Percentiles rank a stretch among this genome's conserved stretches.
Evolutionary conservation across 441 rosid genomes (phyloP).

Genomic region (Theobroma grandiflorum): DNA sequence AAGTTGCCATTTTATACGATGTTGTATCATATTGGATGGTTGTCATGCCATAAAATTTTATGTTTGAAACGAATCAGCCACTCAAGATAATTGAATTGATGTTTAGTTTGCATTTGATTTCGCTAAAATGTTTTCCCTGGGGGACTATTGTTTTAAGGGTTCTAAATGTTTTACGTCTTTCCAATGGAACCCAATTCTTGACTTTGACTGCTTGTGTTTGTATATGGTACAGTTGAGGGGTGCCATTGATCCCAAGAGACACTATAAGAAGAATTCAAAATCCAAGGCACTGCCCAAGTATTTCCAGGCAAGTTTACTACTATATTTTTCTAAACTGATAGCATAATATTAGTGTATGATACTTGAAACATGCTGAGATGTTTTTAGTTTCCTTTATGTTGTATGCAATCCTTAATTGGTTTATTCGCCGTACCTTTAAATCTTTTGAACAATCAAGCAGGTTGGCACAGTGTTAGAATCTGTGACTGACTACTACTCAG

Average conservation of each 20-base stretch:
- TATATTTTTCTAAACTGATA: not conserved
- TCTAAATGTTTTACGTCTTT: not conserved
- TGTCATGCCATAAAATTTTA: not conserved
- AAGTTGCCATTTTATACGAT: not conserved
- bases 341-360: not conserved
- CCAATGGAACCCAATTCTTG: not conserved
- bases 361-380: constrained; percentile 17
- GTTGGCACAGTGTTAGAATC: constrained; percentile 85
- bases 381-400: not conserved
- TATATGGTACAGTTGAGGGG: constrained; percentile 64
- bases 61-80: not conserved
- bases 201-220: constrained; percentile 10
- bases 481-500: constrained; percentile 64
- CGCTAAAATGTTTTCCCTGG: not conserved
- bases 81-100: constrained; percentile 4
- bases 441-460: constrained; percentile 42
- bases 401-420: not conserved
- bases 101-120: not conserved
- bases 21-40: not conserved
- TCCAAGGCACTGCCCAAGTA: constrained; percentile 71
- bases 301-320: constrained; percentile 71
- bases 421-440: not conserved
- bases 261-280: constrained; percentile 74
- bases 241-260: constrained; percentile 83
- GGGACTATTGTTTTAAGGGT: not conserved